A percentile compares a stretch with the other conserved stretches of the same genome.
Conservation (phyloP, 2,329 filamentous ascomycete genomes). For the Phialophora tarda region DNA sequence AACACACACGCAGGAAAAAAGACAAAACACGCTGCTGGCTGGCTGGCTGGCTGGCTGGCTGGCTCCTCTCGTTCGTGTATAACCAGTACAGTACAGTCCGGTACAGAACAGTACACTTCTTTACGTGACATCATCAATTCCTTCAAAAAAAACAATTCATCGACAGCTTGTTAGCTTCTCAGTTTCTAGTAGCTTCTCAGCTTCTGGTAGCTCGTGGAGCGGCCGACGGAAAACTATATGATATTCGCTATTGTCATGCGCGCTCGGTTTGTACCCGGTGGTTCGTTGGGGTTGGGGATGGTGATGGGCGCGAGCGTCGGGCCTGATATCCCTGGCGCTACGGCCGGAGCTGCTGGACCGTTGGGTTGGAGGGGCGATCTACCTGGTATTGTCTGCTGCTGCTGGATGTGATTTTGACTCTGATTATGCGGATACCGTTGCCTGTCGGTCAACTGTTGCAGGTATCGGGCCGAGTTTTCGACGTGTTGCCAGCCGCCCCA, state of each 20-base stretch:
- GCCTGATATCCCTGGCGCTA: slow-evolving; percentile 26
- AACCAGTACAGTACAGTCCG: too few relatives aligned
- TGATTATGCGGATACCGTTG: slow-evolving; percentile 27
- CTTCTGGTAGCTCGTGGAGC: neutral
- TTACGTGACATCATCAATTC: slow-evolving; percentile 15
- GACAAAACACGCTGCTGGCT: neutral
- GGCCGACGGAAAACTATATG: slow-evolving; percentile 39
- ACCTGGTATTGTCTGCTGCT: slow-evolving; percentile 27
- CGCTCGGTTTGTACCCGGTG: slow-evolving; percentile 43
- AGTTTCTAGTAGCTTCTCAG: too few relatives aligned
- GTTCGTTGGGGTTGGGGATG: slow-evolving; percentile 9
- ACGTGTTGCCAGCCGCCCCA: slow-evolving; percentile 84
- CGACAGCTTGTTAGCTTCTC: too few relatives aligned
- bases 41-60: neutral
- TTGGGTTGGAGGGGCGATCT: slow-evolving; percentile 33
- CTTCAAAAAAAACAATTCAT: neutral
- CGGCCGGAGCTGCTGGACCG: slow-evolving; percentile 27
- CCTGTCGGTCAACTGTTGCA: slow-evolving; percentile 51
- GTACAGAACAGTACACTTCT: too few relatives aligned
- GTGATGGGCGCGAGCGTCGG: slow-evolving; percentile 35
- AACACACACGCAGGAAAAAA: neutral
- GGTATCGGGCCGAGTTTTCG: slow-evolving; percentile 65
- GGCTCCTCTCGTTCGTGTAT: slow-evolving; percentile 6
- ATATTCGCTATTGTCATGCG: slow-evolving; percentile 56
- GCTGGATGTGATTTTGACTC: slow-evolving; percentile 20